Conservation (phyloP, 2,329 filamentous ascomycete genomes). For the Colletotrichum sp. region DNA sequence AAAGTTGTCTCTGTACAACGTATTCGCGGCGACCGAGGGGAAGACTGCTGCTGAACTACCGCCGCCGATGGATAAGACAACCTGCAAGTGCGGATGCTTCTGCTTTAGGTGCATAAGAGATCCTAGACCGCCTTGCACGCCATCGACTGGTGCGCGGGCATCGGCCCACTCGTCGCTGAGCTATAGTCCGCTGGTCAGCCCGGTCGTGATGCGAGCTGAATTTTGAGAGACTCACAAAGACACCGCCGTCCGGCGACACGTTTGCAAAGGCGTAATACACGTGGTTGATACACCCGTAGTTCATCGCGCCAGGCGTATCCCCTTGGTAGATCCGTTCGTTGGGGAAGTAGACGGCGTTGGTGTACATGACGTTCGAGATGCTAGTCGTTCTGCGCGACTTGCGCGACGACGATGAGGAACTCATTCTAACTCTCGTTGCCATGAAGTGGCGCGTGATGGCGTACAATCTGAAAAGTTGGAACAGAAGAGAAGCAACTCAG, state of each 20-base stretch:
- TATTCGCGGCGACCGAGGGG: conserved; percentile 67
- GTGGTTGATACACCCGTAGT: conserved; percentile 78
- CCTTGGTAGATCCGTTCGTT: conserved; percentile 77
- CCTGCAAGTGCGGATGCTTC: conserved; percentile 71
- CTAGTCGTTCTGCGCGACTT: conserved; percentile 51
- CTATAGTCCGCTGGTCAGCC: conserved; percentile 44
- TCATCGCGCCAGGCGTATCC: conserved; percentile 75
- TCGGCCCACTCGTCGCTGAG: conserved; percentile 83
- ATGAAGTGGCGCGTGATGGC: not conserved
- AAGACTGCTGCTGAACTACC: conserved; percentile 70
- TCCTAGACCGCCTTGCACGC: conserved; percentile 72
- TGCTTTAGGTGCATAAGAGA: conserved; percentile 77
- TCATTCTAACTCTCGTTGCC: conserved; percentile 32
- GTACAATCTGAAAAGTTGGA: not conserved
- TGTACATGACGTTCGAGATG: conserved; percentile 58
- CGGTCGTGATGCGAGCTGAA: not conserved
- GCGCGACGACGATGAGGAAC: conserved; percentile 44
- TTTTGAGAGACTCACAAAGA: conserved; percentile 67
- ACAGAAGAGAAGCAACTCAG: conserved; percentile 1
- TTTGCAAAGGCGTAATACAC: conserved; percentile 85
- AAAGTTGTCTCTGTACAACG: conserved; percentile 70
- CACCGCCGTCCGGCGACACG: conserved; percentile 72
- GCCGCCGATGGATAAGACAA: conserved; percentile 81
- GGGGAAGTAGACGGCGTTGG: conserved; percentile 86
- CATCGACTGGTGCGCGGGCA: conserved; percentile 73